Percentiles rank a stretch among this genome's conserved stretches.
Evolutionary conservation across 2,329 filamentous ascomycete species (phyloP).

Genomic region (Emergomyces orientalis): DNA sequence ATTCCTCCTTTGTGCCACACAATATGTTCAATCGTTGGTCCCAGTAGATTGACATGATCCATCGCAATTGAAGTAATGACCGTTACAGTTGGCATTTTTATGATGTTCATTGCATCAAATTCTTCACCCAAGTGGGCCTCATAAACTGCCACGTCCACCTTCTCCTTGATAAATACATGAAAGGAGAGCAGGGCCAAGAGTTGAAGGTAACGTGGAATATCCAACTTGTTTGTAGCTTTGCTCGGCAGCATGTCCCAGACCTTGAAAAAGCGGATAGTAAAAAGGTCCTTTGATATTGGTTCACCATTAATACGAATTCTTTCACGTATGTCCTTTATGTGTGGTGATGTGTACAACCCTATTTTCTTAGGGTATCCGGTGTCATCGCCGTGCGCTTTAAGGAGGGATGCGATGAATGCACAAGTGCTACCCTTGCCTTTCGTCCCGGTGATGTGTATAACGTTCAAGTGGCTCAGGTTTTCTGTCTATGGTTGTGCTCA

Average conservation of each 20-base stretch:
- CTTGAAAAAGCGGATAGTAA: conserved; percentile 14
- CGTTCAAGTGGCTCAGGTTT: conserved; percentile 4
- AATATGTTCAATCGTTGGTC: conserved; percentile 54
- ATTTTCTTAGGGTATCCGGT: conserved; percentile 31
- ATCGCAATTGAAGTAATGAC: conserved; percentile 58
- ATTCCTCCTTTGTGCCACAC: conserved; percentile 68
- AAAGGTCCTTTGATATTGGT: conserved; percentile 12
- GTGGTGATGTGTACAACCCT: conserved; percentile 61
- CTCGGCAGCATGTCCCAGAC: conserved; percentile 28
- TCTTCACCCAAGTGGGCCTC: conserved; percentile 61
- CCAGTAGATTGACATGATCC: conserved; percentile 56
- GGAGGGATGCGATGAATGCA: conserved; percentile 11
- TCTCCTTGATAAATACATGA: conserved; percentile 55
- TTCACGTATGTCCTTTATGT: conserved; percentile 25
- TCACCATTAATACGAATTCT: conserved; percentile 16
- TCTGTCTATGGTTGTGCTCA: background rate
- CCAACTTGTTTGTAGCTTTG: conserved; percentile 40
- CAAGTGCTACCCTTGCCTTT: conserved; percentile 15
- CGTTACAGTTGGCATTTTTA: conserved; percentile 46
- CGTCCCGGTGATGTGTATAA: conserved; percentile 14
- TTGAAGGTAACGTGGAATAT: conserved; percentile 39
- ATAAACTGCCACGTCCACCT: conserved; percentile 52
- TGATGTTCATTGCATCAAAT: conserved; percentile 58
- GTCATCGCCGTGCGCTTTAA: conserved; percentile 3
- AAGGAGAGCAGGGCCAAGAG: conserved; percentile 50